Percentiles rank a stretch among this genome's conserved stretches.
These are phyloP conservation scores for Choanephora cucurbitarum DNA, from an alignment of 371 early-diverging fungal genomes.

Conservation along the genomic window DNA sequence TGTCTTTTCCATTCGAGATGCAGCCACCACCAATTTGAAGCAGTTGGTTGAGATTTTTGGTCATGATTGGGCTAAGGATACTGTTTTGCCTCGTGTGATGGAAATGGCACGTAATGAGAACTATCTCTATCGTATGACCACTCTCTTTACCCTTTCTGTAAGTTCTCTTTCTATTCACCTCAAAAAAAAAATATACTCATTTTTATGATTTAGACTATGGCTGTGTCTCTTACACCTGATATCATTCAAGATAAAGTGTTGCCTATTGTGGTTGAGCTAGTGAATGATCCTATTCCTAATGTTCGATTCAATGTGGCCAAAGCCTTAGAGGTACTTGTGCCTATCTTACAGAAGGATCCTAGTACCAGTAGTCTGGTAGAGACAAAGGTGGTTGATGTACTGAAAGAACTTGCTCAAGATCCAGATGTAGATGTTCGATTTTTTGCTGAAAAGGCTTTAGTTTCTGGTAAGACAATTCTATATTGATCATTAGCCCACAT, in stretches of 20 bases:
- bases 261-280: constrained; percentile 82
- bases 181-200: neutral
- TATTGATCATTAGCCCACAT: too few species aligned
- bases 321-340: constrained; percentile 82
- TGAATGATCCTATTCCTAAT: constrained; percentile 95
- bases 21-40: constrained; percentile 90
- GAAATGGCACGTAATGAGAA: constrained; percentile 85
- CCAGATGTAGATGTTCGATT: constrained; percentile 91
- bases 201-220: constrained; percentile 66
- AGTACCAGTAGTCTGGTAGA: constrained; percentile 63
- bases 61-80: constrained; percentile 90
- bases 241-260: constrained; percentile 87
- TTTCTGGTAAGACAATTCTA: constrained; percentile 39
- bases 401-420: constrained; percentile 84
- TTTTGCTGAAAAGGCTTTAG: constrained; percentile 84
- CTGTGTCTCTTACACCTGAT: constrained; percentile 84
- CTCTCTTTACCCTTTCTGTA: constrained; percentile 92
- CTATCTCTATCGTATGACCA: constrained; percentile 96
- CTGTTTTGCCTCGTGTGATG: constrained; percentile 92
- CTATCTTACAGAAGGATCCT: constrained; percentile 68
- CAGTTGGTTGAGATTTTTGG: constrained; percentile 96
- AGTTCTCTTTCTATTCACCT: constrained; percentile 16
- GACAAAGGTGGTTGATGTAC: constrained; percentile 75
- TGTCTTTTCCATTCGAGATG: constrained; percentile 97
- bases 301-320: constrained; percentile 99